A percentile compares a stretch with the other conserved stretches of the same genome.
Evolutionary conservation across 202 grass and related monocot species (phyloP).

Genomic region (Eragrostis tef): DNA sequence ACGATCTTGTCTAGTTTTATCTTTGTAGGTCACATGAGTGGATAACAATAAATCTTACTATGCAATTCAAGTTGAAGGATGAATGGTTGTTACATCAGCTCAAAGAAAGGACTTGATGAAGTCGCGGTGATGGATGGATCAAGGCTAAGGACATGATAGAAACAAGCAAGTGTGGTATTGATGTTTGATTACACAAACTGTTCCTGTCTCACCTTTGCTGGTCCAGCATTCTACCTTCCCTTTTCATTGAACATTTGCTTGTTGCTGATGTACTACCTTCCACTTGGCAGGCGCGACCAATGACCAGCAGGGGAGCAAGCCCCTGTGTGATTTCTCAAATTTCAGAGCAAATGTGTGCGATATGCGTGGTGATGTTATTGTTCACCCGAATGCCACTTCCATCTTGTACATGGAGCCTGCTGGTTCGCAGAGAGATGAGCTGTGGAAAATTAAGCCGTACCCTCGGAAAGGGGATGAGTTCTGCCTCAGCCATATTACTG

Average conservation of each 20-base stretch:
- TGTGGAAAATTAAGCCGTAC: constrained; percentile 77
- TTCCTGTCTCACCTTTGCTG: background rate
- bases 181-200: background rate
- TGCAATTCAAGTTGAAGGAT: too few species aligned
- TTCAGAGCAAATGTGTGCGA: constrained; percentile 85
- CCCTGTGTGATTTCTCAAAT: constrained; percentile 79
- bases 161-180: too few species aligned
- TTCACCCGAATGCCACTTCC: constrained; percentile 58
- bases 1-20: too few species aligned
- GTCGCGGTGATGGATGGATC: too few species aligned
- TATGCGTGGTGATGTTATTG: constrained; percentile 70
- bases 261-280: constrained; percentile 22
- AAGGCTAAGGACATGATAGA: too few species aligned
- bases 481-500: constrained; percentile 63
- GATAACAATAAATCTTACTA: too few species aligned
- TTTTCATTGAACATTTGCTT: background rate
- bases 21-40: too few species aligned
- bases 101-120: too few species aligned
- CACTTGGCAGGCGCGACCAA: constrained; percentile 15
- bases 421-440: constrained; percentile 56
- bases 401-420: constrained; percentile 73
- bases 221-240: background rate
- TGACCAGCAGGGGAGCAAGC: constrained; percentile 38
- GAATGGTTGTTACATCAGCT: too few species aligned
- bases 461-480: constrained; percentile 87